A percentile compares a stretch with the other conserved stretches of the same genome.
Conservation (phyloP, 2,329 filamentous ascomycete genomes). For the Verticillium klebahnii region DNA sequence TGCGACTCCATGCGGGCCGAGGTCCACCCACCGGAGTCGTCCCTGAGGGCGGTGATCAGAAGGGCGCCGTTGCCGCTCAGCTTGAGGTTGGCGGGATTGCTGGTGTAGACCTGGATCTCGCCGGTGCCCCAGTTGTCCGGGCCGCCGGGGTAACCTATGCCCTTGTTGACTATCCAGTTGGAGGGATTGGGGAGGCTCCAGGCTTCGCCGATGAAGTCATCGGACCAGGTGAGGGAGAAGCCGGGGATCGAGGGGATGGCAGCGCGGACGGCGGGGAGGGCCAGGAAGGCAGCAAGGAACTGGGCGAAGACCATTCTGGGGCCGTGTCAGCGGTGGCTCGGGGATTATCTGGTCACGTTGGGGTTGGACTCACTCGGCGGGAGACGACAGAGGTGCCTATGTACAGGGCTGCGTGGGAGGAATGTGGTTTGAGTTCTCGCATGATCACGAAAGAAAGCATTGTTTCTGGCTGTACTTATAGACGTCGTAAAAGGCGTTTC, state of each 20-base stretch:
- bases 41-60: conserved; percentile 36
- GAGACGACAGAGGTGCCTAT: neutral
- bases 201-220: conserved; percentile 27
- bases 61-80: conserved; percentile 44
- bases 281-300: conserved; percentile 2
- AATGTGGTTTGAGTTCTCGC: neutral
- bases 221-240: conserved; percentile 18
- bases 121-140: conserved; percentile 42
- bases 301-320: neutral
- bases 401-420: neutral
- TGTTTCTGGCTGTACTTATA: neutral
- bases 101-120: conserved; percentile 43
- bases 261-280: conserved; percentile 5
- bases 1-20: conserved; percentile 37
- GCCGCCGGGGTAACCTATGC: conserved; percentile 42
- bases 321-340: neutral
- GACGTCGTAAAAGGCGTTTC: neutral
- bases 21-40: conserved; percentile 33
- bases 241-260: conserved; percentile 13
- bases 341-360: neutral
- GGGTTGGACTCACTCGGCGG: neutral
- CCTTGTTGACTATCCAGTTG: conserved; percentile 39
- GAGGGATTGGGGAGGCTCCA: conserved; percentile 27
- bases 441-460: neutral
- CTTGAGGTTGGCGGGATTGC: conserved; percentile 35